A percentile compares a stretch with the other conserved stretches of the same genome.
Evolutionary conservation across 495 filamentous ascomycete species (phyloP).

Genomic region (Hyaloscypha hepaticicola): DNA sequence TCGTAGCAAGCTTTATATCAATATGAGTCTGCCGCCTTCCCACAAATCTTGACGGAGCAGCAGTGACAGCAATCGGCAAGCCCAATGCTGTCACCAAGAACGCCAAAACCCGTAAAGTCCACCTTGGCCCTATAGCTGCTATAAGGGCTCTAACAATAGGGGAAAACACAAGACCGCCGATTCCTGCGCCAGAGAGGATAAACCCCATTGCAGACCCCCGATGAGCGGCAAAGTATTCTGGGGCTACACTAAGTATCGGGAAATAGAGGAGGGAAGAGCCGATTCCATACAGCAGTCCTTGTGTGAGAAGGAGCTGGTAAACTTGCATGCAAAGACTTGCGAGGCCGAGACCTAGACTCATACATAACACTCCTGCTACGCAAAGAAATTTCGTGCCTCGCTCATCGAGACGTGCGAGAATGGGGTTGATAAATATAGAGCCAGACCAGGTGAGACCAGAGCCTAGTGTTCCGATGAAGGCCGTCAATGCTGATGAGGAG

Average conservation of each 20-base stretch:
- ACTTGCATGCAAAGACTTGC: constrained; percentile 38
- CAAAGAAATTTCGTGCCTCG: constrained; percentile 36
- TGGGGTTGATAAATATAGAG: constrained; percentile 47
- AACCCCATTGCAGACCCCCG: constrained; percentile 51
- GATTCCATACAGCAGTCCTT: constrained; percentile 47
- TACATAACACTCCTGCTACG: constrained; percentile 37
- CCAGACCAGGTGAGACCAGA: constrained; percentile 51
- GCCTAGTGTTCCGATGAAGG: constrained; percentile 51
- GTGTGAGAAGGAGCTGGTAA: constrained; percentile 49
- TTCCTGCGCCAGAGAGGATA: constrained; percentile 45
- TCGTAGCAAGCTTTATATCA: constrained; percentile 39
- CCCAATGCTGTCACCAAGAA: constrained; percentile 45
- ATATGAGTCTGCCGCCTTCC: constrained; percentile 41
- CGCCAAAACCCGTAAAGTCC: constrained; percentile 52
- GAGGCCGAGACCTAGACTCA: constrained; percentile 38
- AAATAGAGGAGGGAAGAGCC: constrained; percentile 51
- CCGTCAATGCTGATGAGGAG: constrained; percentile 38
- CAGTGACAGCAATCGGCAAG: constrained; percentile 45
- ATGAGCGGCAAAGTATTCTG: constrained; percentile 49
- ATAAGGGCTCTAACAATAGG: constrained; percentile 50
- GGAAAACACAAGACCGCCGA: constrained; percentile 45
- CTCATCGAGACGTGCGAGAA: constrained; percentile 40
- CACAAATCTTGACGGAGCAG: constrained; percentile 42
- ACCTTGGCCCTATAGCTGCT: constrained; percentile 48
- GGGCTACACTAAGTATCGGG: constrained; percentile 44